Percentiles rank a stretch among this genome's conserved stretches.
Conservation (phyloP, 805 yeast species). For the Candida xiaguanensis region DNA sequence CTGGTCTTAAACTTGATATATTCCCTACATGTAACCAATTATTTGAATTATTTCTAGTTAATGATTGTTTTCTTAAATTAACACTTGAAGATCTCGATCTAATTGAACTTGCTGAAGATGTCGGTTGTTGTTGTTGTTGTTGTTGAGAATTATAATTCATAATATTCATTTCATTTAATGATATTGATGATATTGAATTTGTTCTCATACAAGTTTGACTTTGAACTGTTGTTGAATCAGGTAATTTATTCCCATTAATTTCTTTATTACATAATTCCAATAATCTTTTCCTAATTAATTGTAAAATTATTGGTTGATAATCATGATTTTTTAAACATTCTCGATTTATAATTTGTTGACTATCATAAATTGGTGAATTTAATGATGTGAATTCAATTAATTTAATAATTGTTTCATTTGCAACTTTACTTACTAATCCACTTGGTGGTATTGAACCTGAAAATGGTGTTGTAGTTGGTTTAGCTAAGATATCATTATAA, state of each 20-base stretch:
- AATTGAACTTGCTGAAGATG: conserved; percentile 10
- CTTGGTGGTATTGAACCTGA: conserved; percentile 41
- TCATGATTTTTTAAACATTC: conserved; percentile 29
- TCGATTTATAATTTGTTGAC: conserved; percentile 26
- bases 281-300: conserved; percentile 38
- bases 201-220: conserved; percentile 18
- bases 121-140: conserved; percentile 3
- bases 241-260: conserved; percentile 11
- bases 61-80: conserved; percentile 40
- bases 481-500: conserved; percentile 31
- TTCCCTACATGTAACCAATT: conserved; percentile 46
- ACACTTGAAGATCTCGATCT: conserved; percentile 35
- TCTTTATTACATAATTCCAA: conserved; percentile 33
- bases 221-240: conserved; percentile 22
- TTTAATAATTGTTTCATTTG: conserved; percentile 34
- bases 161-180: conserved; percentile 38
- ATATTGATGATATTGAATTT: conserved; percentile 38
- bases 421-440: conserved; percentile 42
- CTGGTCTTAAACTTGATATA: conserved; percentile 26
- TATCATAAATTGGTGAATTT: conserved; percentile 26
- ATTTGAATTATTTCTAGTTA: conserved; percentile 39
- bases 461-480: conserved; percentile 45
- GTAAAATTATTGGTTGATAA: conserved; percentile 38
- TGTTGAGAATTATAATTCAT: conserved; percentile 20
- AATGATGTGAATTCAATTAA: conserved; percentile 17